Evolutionary conservation across 1,139 yeast species (phyloP), one percentile per base, ranked within the genome.

Genomic region (Lodderomyces pseudojiufengensis): DNA sequence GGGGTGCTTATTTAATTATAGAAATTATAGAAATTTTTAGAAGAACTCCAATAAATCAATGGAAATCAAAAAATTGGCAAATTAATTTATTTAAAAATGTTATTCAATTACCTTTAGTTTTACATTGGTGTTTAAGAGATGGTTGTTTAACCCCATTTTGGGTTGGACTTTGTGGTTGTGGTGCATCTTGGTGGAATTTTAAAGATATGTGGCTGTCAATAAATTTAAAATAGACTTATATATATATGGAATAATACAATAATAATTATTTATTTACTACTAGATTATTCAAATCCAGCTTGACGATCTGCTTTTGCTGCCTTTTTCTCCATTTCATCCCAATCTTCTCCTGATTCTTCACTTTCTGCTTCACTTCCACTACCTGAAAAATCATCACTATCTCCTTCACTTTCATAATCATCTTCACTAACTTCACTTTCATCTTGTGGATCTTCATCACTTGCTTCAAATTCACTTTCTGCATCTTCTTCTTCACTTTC

Each of bases 241-340:
- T 24, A 18, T 23, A 27, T 16, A 33, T 10, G 20, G 12, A 24
- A 28, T 5, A 28, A 23, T 15, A 22, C 22, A 24, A 16, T 10
- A 18, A 11, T 30, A 11, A 16, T 26, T 32, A 25, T 29, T 27
- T 18, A 26, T 32, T 28, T 16, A 5, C 14, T 26, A 5, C 5
- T 4, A 12, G 24, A 13, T 33, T 32, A 37, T 14, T 40, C 43
- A 32, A 24, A 40, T 5, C 28, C 40, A 8, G 39, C 15, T 10
- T 29, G 24, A 24, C 40, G 38, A 43, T 70, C 76, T 39, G 69
- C 76, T 27, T 58, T 54, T n/a, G 73, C 86, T 26, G 85, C 85
- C 54, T 78, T 80, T 52, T 65, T 75, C 50, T 80, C 88, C 65
- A 80, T 62, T 49, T 79, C 85, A 51, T 80, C 87, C 84, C 86